Evolutionary conservation across 345 rosid species (phyloP), one percentile per base, ranked within the genome.

Genomic region (Corchorus olitorius): DNA sequence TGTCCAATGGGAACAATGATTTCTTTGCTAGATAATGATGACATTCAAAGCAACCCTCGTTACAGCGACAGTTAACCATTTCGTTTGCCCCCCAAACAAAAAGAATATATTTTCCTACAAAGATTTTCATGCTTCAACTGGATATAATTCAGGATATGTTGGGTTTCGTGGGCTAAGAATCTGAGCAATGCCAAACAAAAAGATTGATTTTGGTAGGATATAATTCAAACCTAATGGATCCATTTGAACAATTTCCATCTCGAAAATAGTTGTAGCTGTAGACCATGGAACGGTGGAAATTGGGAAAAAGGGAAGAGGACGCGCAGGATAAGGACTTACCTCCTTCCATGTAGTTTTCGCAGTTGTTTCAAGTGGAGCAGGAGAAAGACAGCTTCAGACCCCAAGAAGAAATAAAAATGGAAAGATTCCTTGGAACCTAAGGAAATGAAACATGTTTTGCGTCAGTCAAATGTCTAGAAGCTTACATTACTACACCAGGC

Each of bases 331-430:
- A 75, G 66, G 94, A 92, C 93, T 74, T 19, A 16, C 58, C 94
- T 90, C 95, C 97, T 90, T 85, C 89, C 86, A 55, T 68, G 97
- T 88, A 83, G 84, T 82, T 92, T 75, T 92, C 93, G 49, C 78
- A 83, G 91, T 89, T 66, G 97, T 89, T 94, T 86, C 83, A 76
- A 89, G 98, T 91, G 97, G 97, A 86, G 84, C n/a, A 16, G 81
- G 93, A 91, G 80, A 83, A 61, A 65, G 97, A 91, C 91, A 80
- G 80, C 45, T 73, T 86, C 77, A 67, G 75, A 22, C 35, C 74
- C 58, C 79, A 71, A 15, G 8, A 35, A 50, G 45, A 65, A 70
- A 27, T 27, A 27, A 27, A 74, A 78, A 54, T 0, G 13, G 33
- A 1, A 6, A 41, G 1, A 19, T 84, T 80, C 54, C 90, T 78